Conservation (phyloP, 257 asterid genomes). For the Euphrasia confusa region DNA sequence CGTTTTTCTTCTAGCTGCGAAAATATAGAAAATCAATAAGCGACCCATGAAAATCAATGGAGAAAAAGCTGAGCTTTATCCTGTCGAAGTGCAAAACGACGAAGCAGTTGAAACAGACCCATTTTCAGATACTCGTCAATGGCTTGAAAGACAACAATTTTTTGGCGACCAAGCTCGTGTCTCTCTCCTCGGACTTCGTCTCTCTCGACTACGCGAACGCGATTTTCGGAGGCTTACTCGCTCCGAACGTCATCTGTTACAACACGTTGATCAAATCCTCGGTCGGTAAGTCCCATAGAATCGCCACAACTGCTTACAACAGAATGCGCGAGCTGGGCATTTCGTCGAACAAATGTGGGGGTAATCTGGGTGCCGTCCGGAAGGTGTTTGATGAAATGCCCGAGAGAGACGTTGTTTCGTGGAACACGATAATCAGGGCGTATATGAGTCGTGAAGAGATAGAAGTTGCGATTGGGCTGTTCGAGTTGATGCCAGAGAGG, state of each 20-base stretch:
- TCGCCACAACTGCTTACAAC: slow-evolving; percentile 30
- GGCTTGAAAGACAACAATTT: slow-evolving; percentile 36
- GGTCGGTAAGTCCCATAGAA: slow-evolving; percentile 33
- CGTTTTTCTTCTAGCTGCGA: too few relatives aligned
- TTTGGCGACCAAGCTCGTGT: slow-evolving; percentile 38
- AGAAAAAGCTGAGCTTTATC: too few relatives aligned
- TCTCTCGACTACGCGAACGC: slow-evolving; percentile 34
- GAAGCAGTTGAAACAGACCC: slow-evolving; percentile 41
- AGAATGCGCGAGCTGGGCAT: slow-evolving; percentile 33
- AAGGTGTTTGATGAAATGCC: slow-evolving; percentile 37
- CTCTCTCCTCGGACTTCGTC: slow-evolving; percentile 34
- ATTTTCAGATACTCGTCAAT: slow-evolving; percentile 44
- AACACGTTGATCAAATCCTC: slow-evolving; percentile 49
- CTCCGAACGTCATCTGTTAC: slow-evolving; percentile 34
- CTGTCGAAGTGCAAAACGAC: slow-evolving; percentile 31
- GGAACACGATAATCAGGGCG: slow-evolving; percentile 40
- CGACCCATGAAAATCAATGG: too few relatives aligned
- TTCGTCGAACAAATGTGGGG: slow-evolving; percentile 39
- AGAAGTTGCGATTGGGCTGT: slow-evolving; percentile 30
- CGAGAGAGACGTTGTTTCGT: slow-evolving; percentile 36
- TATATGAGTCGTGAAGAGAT: slow-evolving; percentile 35
- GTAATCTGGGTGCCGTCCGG: slow-evolving; percentile 24
- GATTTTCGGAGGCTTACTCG: slow-evolving; percentile 24
- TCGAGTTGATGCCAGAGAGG: slow-evolving; percentile 48
- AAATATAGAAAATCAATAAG: too few relatives aligned